Evolutionary conservation across 2,329 filamentous ascomycete genomes (phyloP), one percentile per base, ranked within the genome.

Genomic region (Monosporascus sp.): DNA sequence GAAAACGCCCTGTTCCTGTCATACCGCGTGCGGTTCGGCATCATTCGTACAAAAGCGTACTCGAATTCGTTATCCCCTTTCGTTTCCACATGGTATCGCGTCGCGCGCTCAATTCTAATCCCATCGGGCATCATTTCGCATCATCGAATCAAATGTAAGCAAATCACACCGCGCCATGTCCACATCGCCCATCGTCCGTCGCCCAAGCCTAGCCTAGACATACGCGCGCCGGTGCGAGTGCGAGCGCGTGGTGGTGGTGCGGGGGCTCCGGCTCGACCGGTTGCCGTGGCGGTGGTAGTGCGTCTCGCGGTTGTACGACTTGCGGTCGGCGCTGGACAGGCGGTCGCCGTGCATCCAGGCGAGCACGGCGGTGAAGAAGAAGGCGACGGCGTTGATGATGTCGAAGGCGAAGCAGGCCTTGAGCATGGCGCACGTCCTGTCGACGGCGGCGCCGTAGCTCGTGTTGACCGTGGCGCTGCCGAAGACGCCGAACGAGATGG

Each of bases 381-480:
- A 96, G 68, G 92, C 86, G 58, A 94, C 74, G 60, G 77, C 76
- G 69, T 94, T 89, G 80, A 97, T 95, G 69, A 97, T 97, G 48
- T 83, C 90, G 61, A 97, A 85, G 3, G 90, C 93, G 72, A 90
- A 97, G 60, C 78, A 81, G 1, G 92, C 88, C 81, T 97, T 97
- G 65, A 96, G 82, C 90, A 97, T 94, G 48, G 87, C 82, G 73
- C 93, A 97, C 5, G 84, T 83, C 78, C 93, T 93, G 70, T 89
- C 79, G 38, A 85, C 70, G 50, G 79, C 70, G 41, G 85, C 65
- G 42, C 77, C 70, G 54, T 83, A 78, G 49, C 24, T 24, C 11
- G 72, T 72, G 47, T 76, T 76, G 37, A 80, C 69, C 31, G 71
- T 74, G 44, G 81, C 81, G 57, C 72, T 75, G 31, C 82, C 80